Evolutionary conservation across 2,329 filamentous ascomycete species (phyloP), one percentile per base, ranked within the genome.

Genomic region (Cordyceps farinosa): DNA sequence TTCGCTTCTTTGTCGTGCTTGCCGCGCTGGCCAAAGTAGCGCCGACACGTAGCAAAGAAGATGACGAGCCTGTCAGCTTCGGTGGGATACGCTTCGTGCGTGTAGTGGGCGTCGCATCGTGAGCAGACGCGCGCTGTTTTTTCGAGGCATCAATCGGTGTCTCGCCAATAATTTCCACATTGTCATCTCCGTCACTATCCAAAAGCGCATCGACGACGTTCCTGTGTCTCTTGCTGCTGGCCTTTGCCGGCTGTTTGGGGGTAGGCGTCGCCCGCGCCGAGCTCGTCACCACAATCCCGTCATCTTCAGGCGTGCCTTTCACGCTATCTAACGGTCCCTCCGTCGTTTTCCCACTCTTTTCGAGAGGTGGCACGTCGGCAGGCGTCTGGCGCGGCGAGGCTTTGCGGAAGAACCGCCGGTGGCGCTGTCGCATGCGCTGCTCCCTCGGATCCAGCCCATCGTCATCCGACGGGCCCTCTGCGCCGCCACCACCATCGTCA

Each of bases 1-100:
- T 76, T 68, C 84, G 83, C 61, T 73, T 75, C 70, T 74, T 72
- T 1, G 67, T 54, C 22, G 60, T 17, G n/a, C 59, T 47, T 53
- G 66, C 62, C 27, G 36, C 40, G 30, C 34, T 30, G 44, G 65
- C 67, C 5, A 67, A 61, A 1, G 68, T 74, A 1, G 69, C n/a
- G 13, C 42, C 42, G 42, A 17, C 34, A 34, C 44, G 30, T 10
- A 45, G 27, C 10, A 29, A 38, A 2, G 61, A 61, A 10, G 38
- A 44, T 5, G 36, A 61, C 45, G 22, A 13, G 11, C 44, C 6
- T 3, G 42, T n/a, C 22, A 50, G 45, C 57, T 22, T 48, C 13
- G 45, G 34, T 13, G 32, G 34, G 22, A 42, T 34, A 3, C 44
- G 44, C 11, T 50, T 22, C 32, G 22, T 7, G 7, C 10, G 22